These are phyloP conservation scores for Geotrichum restrictum DNA, from an alignment of 1,139 yeast species.

Conservation along the genomic window DNA sequence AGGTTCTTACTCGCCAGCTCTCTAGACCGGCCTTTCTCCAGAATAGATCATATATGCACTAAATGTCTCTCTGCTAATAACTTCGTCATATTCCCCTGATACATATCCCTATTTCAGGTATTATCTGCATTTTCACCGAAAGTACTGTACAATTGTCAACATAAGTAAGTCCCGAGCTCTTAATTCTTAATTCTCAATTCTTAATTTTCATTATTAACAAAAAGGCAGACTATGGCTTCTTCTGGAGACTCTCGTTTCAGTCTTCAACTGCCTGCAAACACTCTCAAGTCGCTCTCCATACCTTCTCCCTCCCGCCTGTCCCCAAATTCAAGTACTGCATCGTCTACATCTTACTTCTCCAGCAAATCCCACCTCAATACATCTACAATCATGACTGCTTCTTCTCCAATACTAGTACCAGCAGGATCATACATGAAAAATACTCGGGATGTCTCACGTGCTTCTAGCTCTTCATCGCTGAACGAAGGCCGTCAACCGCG, in stretches of 20 bases:
- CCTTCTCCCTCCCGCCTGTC: constrained; percentile 12
- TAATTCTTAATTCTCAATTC: background rate
- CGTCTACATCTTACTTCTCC: constrained; percentile 10
- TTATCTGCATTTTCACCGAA: too few species aligned
- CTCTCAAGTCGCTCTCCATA: constrained; percentile 10
- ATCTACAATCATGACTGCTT: background rate
- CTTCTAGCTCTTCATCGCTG: constrained; percentile 6
- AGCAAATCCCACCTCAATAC: constrained; percentile 3
- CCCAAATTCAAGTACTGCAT: constrained; percentile 9
- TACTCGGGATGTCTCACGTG: constrained; percentile 5
- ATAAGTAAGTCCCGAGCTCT: too few species aligned
- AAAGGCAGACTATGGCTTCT: too few species aligned
- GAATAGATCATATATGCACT: too few species aligned
- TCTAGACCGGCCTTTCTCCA: too few species aligned
- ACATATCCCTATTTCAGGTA: too few species aligned
- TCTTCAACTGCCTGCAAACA: background rate
- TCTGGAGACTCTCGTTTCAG: background rate
- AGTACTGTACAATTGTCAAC: too few species aligned
- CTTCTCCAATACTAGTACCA: constrained; percentile 2
- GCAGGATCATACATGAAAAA: background rate
- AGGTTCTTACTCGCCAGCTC: too few species aligned
- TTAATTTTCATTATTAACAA: too few species aligned
- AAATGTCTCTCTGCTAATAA: too few species aligned
- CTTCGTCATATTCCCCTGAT: too few species aligned
- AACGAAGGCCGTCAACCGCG: constrained; percentile 3